Evolutionary conservation across 1,284 basidiomycete species (phyloP).

Genomic region (Papiliotrema terrestris): DNA sequence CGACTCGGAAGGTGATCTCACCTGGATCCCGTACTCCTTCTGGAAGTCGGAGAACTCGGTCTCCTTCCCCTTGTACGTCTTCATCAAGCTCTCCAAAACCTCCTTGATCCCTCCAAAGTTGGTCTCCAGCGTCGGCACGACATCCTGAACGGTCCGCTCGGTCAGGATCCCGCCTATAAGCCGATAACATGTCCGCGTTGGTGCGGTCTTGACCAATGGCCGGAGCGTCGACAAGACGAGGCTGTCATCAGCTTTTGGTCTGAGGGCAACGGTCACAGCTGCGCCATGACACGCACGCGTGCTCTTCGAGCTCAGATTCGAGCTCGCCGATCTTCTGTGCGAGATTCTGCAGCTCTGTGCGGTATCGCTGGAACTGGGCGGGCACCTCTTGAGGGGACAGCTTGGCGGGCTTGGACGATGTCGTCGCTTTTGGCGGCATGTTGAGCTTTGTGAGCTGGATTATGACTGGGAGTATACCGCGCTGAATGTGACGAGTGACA

Average conservation of each 20-base stretch:
- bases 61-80: slow-evolving; percentile 84
- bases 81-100: slow-evolving; percentile 68
- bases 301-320: slow-evolving; percentile 88
- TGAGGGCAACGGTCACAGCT: neutral
- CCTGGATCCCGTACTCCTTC: slow-evolving; percentile 72
- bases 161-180: slow-evolving; percentile 94
- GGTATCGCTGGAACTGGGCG: slow-evolving; percentile 54
- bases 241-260: slow-evolving; percentile 50
- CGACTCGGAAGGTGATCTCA: slow-evolving; percentile 15
- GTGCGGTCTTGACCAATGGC: slow-evolving; percentile 65
- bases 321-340: slow-evolving; percentile 90
- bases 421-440: slow-evolving; percentile 41
- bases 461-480: too few relatives aligned
- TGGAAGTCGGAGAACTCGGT: slow-evolving; percentile 79
- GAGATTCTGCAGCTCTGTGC: slow-evolving; percentile 77
- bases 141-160: slow-evolving; percentile 92
- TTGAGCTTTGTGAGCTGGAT: neutral
- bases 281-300: slow-evolving; percentile 50
- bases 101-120: slow-evolving; percentile 83
- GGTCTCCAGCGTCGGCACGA: slow-evolving; percentile 81
- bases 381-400: slow-evolving; percentile 38
- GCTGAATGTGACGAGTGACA: neutral
- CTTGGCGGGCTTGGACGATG: slow-evolving; percentile 17
- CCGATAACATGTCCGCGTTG: slow-evolving; percentile 91
- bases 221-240: slow-evolving; percentile 85